These are phyloP conservation scores for Kuraishia capsulata DNA, from an alignment of 805 yeast genomes.

Conservation along the genomic window DNA sequence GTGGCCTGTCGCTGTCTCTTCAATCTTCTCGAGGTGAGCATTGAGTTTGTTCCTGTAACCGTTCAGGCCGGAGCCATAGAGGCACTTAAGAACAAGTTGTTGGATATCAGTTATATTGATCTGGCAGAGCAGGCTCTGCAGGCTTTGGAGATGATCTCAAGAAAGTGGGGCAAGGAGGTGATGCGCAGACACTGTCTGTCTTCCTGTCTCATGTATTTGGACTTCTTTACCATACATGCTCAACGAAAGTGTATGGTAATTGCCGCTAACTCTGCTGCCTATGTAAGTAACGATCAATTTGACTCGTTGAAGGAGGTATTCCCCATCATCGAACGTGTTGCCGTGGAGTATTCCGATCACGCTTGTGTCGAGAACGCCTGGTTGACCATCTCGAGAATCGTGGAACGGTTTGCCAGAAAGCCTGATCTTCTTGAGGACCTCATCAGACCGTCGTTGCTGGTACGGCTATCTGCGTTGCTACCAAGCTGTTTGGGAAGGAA, in stretches of 20 bases:
- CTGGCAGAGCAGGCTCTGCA: constrained; percentile 86
- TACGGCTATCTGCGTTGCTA: constrained; percentile 16
- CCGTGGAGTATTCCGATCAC: constrained; percentile 45
- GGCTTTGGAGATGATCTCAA: constrained; percentile 58
- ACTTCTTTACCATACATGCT: constrained; percentile 82
- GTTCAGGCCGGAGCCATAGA: constrained; percentile 60
- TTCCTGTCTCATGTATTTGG: constrained; percentile 65
- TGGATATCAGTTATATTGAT: constrained; percentile 78
- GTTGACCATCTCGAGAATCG: constrained; percentile 50
- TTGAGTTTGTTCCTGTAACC: constrained; percentile 52
- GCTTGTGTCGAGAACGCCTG: constrained; percentile 56
- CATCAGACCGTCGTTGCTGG: constrained; percentile 24
- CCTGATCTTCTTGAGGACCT: constrained; percentile 38
- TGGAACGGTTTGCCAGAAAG: constrained; percentile 36
- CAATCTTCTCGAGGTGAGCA: constrained; percentile 69
- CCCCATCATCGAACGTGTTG: constrained; percentile 49
- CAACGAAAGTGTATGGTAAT: constrained; percentile 74
- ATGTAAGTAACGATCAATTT: constrained; percentile 34
- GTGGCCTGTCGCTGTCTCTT: constrained; percentile 79
- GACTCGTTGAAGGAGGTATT: constrained; percentile 45
- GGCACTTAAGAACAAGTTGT: constrained; percentile 52
- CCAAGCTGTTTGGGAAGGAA: constrained; percentile 20
- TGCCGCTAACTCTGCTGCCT: constrained; percentile 59
- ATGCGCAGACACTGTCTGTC: constrained; percentile 52
- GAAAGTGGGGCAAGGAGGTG: constrained; percentile 41